A percentile compares a stretch with the other conserved stretches of the same genome.
phyloP scores from a whole-genome alignment of 1,284 basidiomycete species.

The Amylostereum areolatum region DNA sequence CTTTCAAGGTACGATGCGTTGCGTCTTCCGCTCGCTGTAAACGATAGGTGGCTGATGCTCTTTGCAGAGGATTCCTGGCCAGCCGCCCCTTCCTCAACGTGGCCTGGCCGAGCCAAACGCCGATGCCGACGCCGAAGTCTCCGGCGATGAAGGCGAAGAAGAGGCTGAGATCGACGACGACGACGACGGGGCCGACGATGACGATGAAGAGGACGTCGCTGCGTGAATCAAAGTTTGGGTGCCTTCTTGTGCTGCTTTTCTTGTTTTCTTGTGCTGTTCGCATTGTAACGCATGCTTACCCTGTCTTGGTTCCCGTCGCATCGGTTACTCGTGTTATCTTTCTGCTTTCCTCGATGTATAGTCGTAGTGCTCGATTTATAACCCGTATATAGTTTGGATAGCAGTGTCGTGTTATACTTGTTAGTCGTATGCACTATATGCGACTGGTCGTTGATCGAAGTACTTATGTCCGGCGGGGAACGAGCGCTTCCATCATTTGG shows the following conservation, averaged over 20 bases:
- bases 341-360: no score
- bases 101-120: neutral
- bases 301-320: neutral
- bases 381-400: no score
- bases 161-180: neutral
- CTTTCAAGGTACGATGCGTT: constrained; percentile 56
- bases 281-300: neutral
- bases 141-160: neutral
- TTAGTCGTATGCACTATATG: no score
- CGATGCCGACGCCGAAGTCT: neutral
- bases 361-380: no score
- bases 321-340: no score
- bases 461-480: no score
- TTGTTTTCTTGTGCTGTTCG: neutral
- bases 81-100: constrained; percentile 40
- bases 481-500: no score
- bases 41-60: constrained; percentile 34
- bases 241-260: neutral
- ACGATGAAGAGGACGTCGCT: neutral
- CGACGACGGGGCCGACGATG: neutral
- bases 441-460: no score
- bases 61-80: constrained; percentile 57
- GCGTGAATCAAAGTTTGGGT: neutral
- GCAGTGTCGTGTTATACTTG: no score
- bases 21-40: neutral